Evolutionary conservation across 495 filamentous ascomycete species (phyloP), one percentile per base, ranked within the genome.

Genomic region (Aeminium ludgeri): DNA sequence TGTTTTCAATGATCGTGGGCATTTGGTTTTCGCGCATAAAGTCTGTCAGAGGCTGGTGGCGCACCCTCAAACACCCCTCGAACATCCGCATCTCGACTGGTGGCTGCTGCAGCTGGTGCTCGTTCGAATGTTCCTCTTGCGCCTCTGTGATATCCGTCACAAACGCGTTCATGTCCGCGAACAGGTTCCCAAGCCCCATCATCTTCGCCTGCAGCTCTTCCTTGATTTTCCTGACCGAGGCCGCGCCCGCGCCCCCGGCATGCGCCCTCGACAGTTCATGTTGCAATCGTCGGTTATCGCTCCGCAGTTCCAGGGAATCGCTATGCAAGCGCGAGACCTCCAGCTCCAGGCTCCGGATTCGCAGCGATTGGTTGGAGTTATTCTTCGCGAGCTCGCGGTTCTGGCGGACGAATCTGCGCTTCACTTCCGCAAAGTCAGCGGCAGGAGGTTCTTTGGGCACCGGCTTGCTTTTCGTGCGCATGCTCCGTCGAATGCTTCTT

Each of bases 341-440:
- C 40, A 75, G 75, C 57, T 96, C 86, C 29, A 96, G 70, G 37
- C 64, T 75, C 41, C 86, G 82, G 49, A 97, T 95, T 45, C 82
- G 81, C 27, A 87, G 66, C 13, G 84, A 86, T 59, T 95, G 91
- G 45, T 74, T 76, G 2, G 91, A 91, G 62, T 97, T 96, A 46
- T 76, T 74, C 54, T 67, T 67, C 34, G 86, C 86, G 44, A 97
- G 85, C 51, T 95, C 89, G 43, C 85, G 76, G 59, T 97, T 97
- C 57, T 97, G 89, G 30, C 87, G 74, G 35, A 93, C 64, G 55
- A 89, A 92, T 54, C 81, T 74, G 49, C 82, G 67, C 55, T 84
- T 86, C 29, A 93, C 85, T 92, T 45, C 44, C 27, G 43, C 48
- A 36, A 55, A 38, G 49, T 34, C 46, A 25, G 23, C 23, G 37